phyloP scores from a whole-genome alignment of 495 filamentous ascomycete species.

The Penicillium fimorum region DNA sequence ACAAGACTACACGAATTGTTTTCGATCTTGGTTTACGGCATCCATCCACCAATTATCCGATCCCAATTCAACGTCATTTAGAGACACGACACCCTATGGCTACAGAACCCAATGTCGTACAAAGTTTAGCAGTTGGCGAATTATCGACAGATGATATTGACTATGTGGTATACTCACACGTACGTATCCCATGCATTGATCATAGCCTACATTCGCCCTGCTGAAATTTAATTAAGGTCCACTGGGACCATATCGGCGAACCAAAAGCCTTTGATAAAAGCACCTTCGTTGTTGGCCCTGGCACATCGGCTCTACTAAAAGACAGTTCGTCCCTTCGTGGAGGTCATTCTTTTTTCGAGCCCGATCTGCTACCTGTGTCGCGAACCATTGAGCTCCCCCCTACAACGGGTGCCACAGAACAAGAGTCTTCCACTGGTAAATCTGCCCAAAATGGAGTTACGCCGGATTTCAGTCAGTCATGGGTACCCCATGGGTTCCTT shows the following conservation, averaged over 20 bases:
- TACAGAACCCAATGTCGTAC: not conserved
- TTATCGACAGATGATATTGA: constrained; percentile 37
- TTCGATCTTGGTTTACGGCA: constrained; percentile 25
- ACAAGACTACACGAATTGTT: constrained; percentile 28
- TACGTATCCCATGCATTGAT: not conserved
- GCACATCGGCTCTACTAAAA: not conserved
- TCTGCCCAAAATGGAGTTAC: not conserved
- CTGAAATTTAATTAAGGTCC: constrained; percentile 23
- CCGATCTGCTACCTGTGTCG: not conserved
- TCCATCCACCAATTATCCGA: constrained; percentile 29
- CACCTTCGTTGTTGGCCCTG: constrained; percentile 10
- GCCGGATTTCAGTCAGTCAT: not conserved
- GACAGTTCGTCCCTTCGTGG: not conserved
- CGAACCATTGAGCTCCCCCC: not conserved
- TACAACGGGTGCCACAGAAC: not conserved
- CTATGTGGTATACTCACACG: constrained; percentile 31
- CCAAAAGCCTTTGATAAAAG: constrained; percentile 32
- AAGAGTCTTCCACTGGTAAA: not conserved
- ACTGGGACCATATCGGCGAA: constrained; percentile 42
- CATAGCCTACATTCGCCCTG: not conserved
- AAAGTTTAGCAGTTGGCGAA: constrained; percentile 30
- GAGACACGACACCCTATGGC: constrained; percentile 12
- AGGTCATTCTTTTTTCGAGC: not conserved
- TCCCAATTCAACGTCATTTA: constrained; percentile 35
- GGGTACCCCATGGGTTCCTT: constrained; percentile 1